A percentile compares a stretch with the other conserved stretches of the same genome.
Evolutionary conservation across 2,329 filamentous ascomycete species (phyloP).

Genomic region (Calonectria crousiana): DNA sequence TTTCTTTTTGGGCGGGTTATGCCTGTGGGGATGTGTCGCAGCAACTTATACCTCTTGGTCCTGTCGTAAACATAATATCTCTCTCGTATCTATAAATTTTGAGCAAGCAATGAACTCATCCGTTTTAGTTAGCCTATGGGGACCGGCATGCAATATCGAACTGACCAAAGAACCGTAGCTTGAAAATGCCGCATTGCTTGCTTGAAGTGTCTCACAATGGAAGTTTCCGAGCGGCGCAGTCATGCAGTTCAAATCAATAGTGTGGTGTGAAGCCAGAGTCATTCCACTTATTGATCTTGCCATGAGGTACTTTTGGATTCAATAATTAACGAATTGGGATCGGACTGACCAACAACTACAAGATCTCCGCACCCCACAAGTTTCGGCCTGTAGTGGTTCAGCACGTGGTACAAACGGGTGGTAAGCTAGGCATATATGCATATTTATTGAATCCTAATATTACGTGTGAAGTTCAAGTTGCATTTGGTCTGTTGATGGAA

Average conservation of each 20-base stretch:
- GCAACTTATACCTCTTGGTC: too few species aligned
- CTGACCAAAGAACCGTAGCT: background rate
- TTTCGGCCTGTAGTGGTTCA: background rate
- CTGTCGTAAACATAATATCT: background rate
- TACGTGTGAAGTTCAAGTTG: background rate
- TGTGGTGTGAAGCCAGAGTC: background rate
- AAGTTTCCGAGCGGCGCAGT: background rate
- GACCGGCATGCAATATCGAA: background rate
- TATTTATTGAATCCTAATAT: background rate
- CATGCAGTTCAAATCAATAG: background rate
- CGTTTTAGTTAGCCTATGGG: background rate
- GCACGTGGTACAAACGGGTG: background rate
- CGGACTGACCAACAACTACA: background rate
- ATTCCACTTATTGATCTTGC: background rate
- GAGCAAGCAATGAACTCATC: too few species aligned
- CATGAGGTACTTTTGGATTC: background rate
- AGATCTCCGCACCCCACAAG: background rate
- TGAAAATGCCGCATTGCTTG: background rate
- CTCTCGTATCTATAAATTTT: background rate
- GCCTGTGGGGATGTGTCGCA: background rate
- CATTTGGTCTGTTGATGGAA: background rate
- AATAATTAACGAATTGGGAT: background rate
- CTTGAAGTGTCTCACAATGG: background rate
- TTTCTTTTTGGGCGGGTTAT: background rate
- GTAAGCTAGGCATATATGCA: background rate